A percentile compares a stretch with the other conserved stretches of the same genome.
phyloP scores from a whole-genome alignment of 495 filamentous ascomycete genomes.

The Penicillium malachiteum region DNA sequence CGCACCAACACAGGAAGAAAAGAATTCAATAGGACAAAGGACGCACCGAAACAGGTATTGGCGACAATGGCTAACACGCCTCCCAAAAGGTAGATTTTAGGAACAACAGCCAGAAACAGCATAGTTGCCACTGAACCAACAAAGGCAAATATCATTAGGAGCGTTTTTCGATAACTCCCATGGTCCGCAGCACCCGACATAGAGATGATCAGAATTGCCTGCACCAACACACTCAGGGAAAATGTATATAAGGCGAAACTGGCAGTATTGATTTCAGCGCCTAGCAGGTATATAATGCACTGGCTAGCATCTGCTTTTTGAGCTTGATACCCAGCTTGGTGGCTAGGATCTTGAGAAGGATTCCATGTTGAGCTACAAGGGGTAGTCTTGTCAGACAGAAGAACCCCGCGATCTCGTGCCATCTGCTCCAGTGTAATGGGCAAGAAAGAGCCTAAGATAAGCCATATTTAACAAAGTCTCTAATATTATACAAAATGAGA shows the following conservation, averaged over 20 bases:
- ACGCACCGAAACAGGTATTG: constrained; percentile 86
- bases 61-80: constrained; percentile 81
- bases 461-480: constrained; percentile 4
- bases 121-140: constrained; percentile 80
- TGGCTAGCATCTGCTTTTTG: constrained; percentile 50
- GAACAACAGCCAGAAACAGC: constrained; percentile 77
- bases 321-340: constrained; percentile 26
- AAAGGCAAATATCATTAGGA: constrained; percentile 81
- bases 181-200: constrained; percentile 97
- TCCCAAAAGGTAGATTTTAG: constrained; percentile 74
- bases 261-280: constrained; percentile 87
- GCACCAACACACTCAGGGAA: constrained; percentile 83
- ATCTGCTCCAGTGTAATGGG: constrained; percentile 95
- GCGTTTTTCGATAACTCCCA: constrained; percentile 84
- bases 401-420: constrained; percentile 82
- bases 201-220: constrained; percentile 87
- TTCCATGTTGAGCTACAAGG: constrained; percentile 63
- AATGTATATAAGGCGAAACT: constrained; percentile 99
- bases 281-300: constrained; percentile 80
- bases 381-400: constrained; percentile 68
- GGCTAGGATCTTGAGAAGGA: constrained; percentile 22
- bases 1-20: constrained; percentile 80
- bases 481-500: background rate
- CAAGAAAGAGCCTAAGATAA: constrained; percentile 75
- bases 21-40: constrained; percentile 81